These are phyloP conservation scores for Microdochium nivale DNA, from an alignment of 2,329 filamentous ascomycete species.

Conservation along the genomic window DNA sequence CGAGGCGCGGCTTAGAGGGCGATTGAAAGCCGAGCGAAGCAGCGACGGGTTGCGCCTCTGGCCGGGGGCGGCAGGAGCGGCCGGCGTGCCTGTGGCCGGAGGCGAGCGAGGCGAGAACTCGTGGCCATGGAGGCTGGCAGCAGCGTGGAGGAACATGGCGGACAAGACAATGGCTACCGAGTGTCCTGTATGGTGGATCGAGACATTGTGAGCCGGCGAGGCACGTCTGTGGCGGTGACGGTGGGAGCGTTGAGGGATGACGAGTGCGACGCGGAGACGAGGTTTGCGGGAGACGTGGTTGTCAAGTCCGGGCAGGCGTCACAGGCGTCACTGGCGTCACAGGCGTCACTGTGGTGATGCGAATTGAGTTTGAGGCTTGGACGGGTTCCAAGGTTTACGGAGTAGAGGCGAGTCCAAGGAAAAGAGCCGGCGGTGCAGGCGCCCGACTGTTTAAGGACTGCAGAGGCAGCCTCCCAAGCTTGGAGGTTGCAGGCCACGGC, in stretches of 20 bases:
- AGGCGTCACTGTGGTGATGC: too few species aligned
- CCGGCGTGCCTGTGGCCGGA: slow-evolving; percentile 22
- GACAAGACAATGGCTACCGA: neutral
- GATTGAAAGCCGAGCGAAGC: slow-evolving; percentile 17
- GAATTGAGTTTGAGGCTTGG: too few species aligned
- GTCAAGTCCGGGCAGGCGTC: too few species aligned
- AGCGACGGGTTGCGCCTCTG: slow-evolving; percentile 15
- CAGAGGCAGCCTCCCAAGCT: too few species aligned
- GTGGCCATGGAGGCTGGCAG: slow-evolving; percentile 51
- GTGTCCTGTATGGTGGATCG: neutral
- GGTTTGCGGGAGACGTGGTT: neutral
- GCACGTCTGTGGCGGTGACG: neutral
- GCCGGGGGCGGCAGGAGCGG: slow-evolving; percentile 19
- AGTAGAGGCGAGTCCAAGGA: too few species aligned
- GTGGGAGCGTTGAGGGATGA: neutral
- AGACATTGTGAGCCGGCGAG: neutral
- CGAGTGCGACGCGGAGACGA: neutral
- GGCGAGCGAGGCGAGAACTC: slow-evolving; percentile 39
- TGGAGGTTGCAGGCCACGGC: too few species aligned
- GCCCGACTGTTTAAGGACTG: too few species aligned
- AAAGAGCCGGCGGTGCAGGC: too few species aligned
- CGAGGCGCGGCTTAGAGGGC: slow-evolving; percentile 4
- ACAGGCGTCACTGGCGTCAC: too few species aligned
- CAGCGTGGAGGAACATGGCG: slow-evolving; percentile 51
- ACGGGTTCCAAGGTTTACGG: too few species aligned